Evolutionary conservation across 2,329 filamentous ascomycete species (phyloP).

Genomic region (Fusarium algeriense): DNA sequence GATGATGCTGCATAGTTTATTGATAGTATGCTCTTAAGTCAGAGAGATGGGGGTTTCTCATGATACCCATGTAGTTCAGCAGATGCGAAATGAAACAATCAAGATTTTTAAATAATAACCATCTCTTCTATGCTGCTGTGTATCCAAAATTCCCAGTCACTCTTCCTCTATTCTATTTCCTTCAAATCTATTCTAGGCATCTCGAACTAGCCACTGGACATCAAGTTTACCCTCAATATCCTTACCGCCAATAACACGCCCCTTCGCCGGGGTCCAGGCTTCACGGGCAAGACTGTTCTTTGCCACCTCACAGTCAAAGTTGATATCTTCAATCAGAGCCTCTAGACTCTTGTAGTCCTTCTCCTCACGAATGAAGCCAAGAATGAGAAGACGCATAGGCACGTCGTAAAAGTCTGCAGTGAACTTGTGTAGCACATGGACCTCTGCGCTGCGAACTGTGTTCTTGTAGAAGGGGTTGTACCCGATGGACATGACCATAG

Average conservation of each 20-base stretch:
- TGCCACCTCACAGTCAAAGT: conserved; percentile 87
- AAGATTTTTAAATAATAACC: conserved; percentile 16
- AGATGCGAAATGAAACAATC: conserved; percentile 37
- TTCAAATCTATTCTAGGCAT: conserved; percentile 25
- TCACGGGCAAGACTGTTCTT: conserved; percentile 76
- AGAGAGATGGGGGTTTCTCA: conserved; percentile 32
- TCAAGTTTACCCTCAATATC: conserved; percentile 51
- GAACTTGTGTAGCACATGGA: conserved; percentile 87
- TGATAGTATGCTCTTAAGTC: conserved; percentile 9
- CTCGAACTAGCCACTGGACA: conserved; percentile 55
- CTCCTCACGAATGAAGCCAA: conserved; percentile 91
- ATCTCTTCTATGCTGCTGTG: conserved; percentile 38
- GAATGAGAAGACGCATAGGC: conserved; percentile 81
- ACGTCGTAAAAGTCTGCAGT: conserved; percentile 85
- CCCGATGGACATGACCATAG: conserved; percentile 93
- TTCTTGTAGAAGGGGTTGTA: conserved; percentile 99
- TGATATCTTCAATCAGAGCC: conserved; percentile 88
- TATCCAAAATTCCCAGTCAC: conserved; percentile 42
- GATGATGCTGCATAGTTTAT: conserved; percentile 26
- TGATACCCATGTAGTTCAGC: conserved; percentile 42
- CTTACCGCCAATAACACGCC: conserved; percentile 48
- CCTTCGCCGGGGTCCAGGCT: conserved; percentile 65
- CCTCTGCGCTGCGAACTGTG: conserved; percentile 85
- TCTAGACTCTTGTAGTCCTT: conserved; percentile 88
- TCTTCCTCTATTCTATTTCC: conserved; percentile 19